These are phyloP conservation scores for Epichloe brachyelytri DNA, from an alignment of 2,329 filamentous ascomycete species.

Conservation along the genomic window DNA sequence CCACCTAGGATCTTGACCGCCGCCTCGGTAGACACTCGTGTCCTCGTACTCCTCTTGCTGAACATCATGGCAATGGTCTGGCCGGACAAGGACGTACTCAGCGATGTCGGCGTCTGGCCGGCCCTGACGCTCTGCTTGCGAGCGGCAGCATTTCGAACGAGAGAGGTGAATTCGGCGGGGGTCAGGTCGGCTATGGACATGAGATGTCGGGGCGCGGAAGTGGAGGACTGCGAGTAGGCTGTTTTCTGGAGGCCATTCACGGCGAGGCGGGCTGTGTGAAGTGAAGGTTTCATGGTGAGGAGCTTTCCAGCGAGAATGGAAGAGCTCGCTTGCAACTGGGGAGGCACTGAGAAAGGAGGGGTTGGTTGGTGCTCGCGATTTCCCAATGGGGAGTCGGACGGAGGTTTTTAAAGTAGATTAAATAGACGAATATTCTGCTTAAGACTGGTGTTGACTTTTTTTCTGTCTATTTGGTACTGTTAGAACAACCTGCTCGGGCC, in stretches of 20 bases:
- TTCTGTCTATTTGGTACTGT: too few relatives aligned
- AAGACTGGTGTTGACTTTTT: too few relatives aligned
- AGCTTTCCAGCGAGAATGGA: not conserved
- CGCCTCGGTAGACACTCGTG: constrained; percentile 83
- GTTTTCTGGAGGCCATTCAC: constrained; percentile 26
- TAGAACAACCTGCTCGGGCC: too few relatives aligned
- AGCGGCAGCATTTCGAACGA: constrained; percentile 69
- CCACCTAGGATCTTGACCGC: constrained; percentile 82
- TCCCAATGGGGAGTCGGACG: too few relatives aligned
- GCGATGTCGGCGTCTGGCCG: constrained; percentile 36
- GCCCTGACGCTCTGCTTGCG: constrained; percentile 71
- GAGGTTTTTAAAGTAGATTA: too few relatives aligned
- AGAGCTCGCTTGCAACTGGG: not conserved
- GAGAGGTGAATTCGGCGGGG: constrained; percentile 61
- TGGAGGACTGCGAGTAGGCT: constrained; percentile 27
- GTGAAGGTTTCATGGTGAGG: constrained; percentile 20
- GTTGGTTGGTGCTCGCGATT: too few relatives aligned
- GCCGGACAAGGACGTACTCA: constrained; percentile 53
- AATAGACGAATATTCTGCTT: too few relatives aligned
- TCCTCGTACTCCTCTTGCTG: constrained; percentile 88
- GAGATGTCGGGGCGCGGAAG: constrained; percentile 58
- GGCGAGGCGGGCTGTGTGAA: constrained; percentile 21
- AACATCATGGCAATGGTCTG: constrained; percentile 92
- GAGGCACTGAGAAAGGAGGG: too few relatives aligned
- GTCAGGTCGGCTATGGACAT: constrained; percentile 84